Evolutionary conservation across 371 early-diverging fungal species (phyloP).

Genomic region (Mortierella sp.): DNA sequence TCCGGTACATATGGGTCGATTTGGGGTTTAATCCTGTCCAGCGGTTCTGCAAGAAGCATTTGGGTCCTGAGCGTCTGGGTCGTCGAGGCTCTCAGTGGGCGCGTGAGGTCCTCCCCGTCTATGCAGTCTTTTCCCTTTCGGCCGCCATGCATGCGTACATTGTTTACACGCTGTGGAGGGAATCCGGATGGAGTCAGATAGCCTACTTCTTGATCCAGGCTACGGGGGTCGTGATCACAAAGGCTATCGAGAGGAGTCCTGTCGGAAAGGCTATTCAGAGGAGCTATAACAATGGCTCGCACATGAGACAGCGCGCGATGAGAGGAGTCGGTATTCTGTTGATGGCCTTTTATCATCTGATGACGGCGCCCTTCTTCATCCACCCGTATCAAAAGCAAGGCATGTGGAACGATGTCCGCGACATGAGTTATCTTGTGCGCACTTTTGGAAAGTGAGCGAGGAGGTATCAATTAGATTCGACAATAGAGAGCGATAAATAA

Average conservation of each 20-base stretch:
- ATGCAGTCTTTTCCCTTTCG: constrained; percentile 40
- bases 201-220: constrained; percentile 42
- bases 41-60: constrained; percentile 16
- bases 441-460: constrained; percentile 11
- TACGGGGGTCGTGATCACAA: constrained; percentile 33
- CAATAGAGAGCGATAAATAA: not conserved
- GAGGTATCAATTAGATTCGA: not conserved
- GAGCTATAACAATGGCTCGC: constrained; percentile 11
- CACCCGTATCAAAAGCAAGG: constrained; percentile 32
- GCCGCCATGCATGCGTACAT: constrained; percentile 39
- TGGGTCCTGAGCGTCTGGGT: constrained; percentile 26
- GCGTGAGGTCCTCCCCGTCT: constrained; percentile 22
- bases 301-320: not conserved
- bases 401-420: constrained; percentile 36
- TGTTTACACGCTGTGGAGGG: constrained; percentile 38
- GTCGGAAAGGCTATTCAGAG: constrained; percentile 11
- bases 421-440: constrained; percentile 39
- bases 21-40: constrained; percentile 35
- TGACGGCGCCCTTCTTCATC: constrained; percentile 42
- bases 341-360: constrained; percentile 21
- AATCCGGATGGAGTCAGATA: constrained; percentile 33
- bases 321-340: constrained; percentile 16
- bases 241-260: constrained; percentile 20
- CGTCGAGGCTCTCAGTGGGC: not conserved
- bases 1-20: constrained; percentile 54